Conservation (phyloP, 345 rosid genomes). For the Gossypium longicalyx region DNA sequence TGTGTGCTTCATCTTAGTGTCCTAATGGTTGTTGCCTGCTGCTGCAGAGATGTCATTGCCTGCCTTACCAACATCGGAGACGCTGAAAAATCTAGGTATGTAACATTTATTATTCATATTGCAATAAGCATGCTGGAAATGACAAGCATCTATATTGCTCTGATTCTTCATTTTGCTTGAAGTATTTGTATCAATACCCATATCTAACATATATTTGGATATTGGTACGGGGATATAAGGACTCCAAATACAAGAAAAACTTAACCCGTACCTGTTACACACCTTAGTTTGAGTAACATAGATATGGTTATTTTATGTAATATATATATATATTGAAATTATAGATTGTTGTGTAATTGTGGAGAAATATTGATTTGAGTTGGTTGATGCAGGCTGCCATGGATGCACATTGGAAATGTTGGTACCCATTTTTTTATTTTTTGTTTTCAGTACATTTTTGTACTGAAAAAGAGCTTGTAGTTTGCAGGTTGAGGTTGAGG, state of each 20-base stretch:
- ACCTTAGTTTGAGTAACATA: neutral
- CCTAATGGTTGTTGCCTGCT: conserved; percentile 17
- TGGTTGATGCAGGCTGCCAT: conserved; percentile 52
- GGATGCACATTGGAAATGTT: conserved; percentile 35
- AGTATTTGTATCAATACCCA: neutral
- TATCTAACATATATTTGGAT: neutral
- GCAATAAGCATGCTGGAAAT: neutral
- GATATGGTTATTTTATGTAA: neutral
- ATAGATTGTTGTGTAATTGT: neutral
- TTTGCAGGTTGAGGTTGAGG: neutral
- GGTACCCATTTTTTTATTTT: conserved; percentile 62
- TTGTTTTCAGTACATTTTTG: conserved; percentile 45
- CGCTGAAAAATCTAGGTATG: conserved; percentile 62
- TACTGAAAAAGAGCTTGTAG: conserved; percentile 35
- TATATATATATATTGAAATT: neutral
- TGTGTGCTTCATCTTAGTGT: conserved; percentile 3
- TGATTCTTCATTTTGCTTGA: neutral
- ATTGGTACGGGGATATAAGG: neutral
- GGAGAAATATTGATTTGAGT: too few relatives aligned
- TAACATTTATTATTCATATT: neutral
- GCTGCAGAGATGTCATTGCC: conserved; percentile 96
- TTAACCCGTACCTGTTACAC: neutral
- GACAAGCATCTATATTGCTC: neutral
- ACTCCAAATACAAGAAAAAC: too few relatives aligned
- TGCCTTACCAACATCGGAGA: conserved; percentile 84